Conservation (phyloP, 208 protist species). For the Angomonas desouzai region DNA sequence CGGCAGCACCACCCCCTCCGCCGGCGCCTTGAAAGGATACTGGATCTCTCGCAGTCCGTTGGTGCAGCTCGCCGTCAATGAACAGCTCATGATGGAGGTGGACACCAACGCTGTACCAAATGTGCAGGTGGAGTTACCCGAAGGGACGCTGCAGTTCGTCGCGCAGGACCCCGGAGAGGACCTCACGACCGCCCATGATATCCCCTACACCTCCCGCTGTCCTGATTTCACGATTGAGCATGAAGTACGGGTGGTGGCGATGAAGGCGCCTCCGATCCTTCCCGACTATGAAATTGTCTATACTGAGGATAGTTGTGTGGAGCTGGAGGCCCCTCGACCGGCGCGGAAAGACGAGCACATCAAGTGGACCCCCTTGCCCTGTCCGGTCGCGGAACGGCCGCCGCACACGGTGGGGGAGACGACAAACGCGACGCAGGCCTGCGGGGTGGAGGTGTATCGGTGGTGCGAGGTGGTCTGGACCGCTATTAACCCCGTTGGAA, state of each 20-base stretch:
- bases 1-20: conserved; percentile 5
- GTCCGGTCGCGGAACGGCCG: conserved; percentile 23
- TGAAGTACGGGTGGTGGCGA: conserved; percentile 45
- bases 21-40: conserved; percentile 23
- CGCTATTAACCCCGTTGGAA: conserved; percentile 51
- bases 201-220: conserved; percentile 57
- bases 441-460: conserved; percentile 55
- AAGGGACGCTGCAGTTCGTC: conserved; percentile 64
- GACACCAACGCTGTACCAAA: conserved; percentile 72
- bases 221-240: conserved; percentile 58
- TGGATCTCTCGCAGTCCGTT: conserved; percentile 49
- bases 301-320: conserved; percentile 72
- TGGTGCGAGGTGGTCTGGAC: conserved; percentile 75
- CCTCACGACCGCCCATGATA: conserved; percentile 20
- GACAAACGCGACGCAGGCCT: conserved; percentile 23
- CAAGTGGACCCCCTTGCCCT: conserved; percentile 48
- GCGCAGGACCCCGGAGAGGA: conserved; percentile 63
- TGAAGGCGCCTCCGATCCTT: conserved; percentile 40
- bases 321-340: conserved; percentile 45
- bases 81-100: conserved; percentile 33
- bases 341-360: conserved; percentile 68
- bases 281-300: conserved; percentile 59
- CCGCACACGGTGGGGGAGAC: conserved; percentile 39
- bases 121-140: conserved; percentile 42
- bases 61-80: conserved; percentile 46